Base-by-base conservation (phyloP, 1,284 basidiomycete genomes). In the Rhodotorula sp. region DNA sequence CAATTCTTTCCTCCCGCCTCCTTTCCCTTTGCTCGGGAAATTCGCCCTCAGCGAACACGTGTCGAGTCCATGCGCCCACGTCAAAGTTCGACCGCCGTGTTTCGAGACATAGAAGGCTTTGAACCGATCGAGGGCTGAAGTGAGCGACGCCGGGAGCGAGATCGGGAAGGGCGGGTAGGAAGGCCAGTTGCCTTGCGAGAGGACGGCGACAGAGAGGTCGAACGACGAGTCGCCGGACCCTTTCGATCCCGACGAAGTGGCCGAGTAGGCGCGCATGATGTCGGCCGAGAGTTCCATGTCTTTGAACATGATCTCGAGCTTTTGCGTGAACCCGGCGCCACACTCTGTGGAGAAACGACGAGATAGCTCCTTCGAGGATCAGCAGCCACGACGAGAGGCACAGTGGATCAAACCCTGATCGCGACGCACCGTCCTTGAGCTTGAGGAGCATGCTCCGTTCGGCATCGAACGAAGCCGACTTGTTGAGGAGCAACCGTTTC, bases 401-500 rank as follows among this genome's bases (percentile, higher is more conserved):
- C 34, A 4, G 10, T 3, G 3, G 4, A 10, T 6, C 4, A 47
- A 8, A 5, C 20, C 18, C 18, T 43, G 5, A 14, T 8, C 2
- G n/a, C 26, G 39, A 18, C 90, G 73, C 77, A 92, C 92, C 84
- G 76, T 92, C 89, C 83, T 92, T 92, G 75, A 99, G 85, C 82
- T 90, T 91, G 81, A 91, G 88, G 67, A 99, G 85, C 86, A 98
- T 91, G 54, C 86, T 87, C 77, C 89, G 88, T 84, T 99, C 96
- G 78, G 94, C 90, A 80, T 98, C 95, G 77, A 93, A 89, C 12
- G 90, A 92, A 0, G 96, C 95, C 65, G 90, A 93, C 79, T 90
- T 90, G 77, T 89, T 89, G 26, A 97, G 84, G 52, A 99, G 83
- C 67, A 99, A 81, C 52, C 96, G 87, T 83, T 93, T 97, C 26